Evolutionary conservation across 352 stramenopile genomes (phyloP).

Genomic region (Plasmopara muralis): DNA sequence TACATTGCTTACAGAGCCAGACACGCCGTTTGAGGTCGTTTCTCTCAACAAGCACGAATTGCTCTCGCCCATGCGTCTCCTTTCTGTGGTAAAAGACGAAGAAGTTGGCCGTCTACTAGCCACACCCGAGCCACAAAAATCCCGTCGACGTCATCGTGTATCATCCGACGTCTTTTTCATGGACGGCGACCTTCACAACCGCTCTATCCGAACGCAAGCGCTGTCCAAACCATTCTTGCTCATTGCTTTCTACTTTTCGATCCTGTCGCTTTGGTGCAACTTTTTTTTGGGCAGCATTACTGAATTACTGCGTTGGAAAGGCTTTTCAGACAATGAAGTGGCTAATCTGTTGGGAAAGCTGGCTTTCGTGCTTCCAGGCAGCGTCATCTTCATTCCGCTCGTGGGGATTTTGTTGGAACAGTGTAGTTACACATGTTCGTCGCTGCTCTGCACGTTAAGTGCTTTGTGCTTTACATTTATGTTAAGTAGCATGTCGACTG

Average conservation of each 20-base stretch:
- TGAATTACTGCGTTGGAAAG: conserved; percentile 45
- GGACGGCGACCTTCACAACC: conserved; percentile 36
- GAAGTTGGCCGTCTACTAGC: conserved; percentile 39
- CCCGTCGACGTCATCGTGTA: conserved; percentile 18
- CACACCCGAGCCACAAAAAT: conserved; percentile 42
- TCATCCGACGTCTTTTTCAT: conserved; percentile 30
- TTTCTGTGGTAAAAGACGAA: conserved; percentile 54
- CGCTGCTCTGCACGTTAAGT: conserved; percentile 33
- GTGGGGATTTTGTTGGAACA: conserved; percentile 67
- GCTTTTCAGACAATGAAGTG: conserved; percentile 35
- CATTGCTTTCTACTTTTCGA: conserved; percentile 64
- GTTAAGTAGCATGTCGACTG: conserved; percentile 30
- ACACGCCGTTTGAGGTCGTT: conserved; percentile 37
- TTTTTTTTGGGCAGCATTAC: conserved; percentile 76
- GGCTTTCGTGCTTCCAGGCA: conserved; percentile 55
- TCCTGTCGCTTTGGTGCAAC: conserved; percentile 76
- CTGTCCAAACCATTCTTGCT: conserved; percentile 59
- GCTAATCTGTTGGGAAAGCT: conserved; percentile 39
- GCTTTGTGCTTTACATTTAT: conserved; percentile 43
- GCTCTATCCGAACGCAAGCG: conserved; percentile 61
- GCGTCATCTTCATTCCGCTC: conserved; percentile 67
- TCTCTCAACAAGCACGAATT: conserved; percentile 32
- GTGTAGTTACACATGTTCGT: conserved; percentile 57
- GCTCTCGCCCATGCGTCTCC: conserved; percentile 50
- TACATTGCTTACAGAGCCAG: conserved; percentile 51